Evolutionary conservation across 306 rosid genomes (phyloP).

Genomic region (Vicia faba): DNA sequence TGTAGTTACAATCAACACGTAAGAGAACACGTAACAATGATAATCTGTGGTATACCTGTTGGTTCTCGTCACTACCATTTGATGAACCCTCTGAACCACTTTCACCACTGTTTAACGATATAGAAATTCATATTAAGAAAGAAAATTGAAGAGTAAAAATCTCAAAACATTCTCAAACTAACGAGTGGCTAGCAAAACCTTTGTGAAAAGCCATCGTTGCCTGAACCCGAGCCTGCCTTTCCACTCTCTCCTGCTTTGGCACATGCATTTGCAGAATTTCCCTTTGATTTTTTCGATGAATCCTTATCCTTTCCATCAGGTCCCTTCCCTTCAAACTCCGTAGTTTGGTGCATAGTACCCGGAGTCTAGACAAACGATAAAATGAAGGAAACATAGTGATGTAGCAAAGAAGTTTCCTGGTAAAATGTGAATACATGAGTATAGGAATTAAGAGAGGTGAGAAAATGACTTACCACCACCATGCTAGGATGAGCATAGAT

Average conservation of each 20-base stretch:
- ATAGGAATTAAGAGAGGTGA: background rate
- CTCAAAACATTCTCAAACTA: conserved; percentile 31
- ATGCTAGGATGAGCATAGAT: conserved; percentile 94
- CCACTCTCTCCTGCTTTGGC: conserved; percentile 78
- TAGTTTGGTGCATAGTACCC: conserved; percentile 44
- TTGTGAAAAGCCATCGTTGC: conserved; percentile 87
- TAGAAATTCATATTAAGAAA: conserved; percentile 24
- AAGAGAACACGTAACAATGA: conserved; percentile 17
- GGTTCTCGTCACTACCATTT: conserved; percentile 85
- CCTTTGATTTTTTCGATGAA: conserved; percentile 70
- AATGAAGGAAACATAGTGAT: background rate
- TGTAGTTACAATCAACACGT: background rate
- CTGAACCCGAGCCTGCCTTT: conserved; percentile 87
- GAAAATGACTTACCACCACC: conserved; percentile 58
- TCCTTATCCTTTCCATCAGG: conserved; percentile 73
- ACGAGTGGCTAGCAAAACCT: conserved; percentile 58
- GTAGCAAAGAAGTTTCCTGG: conserved; percentile 5
- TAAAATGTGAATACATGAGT: conserved; percentile 15
- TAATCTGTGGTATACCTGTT: conserved; percentile 57
- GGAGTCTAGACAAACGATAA: conserved; percentile 58
- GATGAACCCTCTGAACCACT: conserved; percentile 93
- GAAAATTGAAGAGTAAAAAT: conserved; percentile 26
- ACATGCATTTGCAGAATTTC: conserved; percentile 54
- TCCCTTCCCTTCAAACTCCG: conserved; percentile 67
- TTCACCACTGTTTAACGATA: conserved; percentile 59